phyloP scores from a whole-genome alignment of 805 yeast genomes.

The Teunomyces gatunensis region DNA sequence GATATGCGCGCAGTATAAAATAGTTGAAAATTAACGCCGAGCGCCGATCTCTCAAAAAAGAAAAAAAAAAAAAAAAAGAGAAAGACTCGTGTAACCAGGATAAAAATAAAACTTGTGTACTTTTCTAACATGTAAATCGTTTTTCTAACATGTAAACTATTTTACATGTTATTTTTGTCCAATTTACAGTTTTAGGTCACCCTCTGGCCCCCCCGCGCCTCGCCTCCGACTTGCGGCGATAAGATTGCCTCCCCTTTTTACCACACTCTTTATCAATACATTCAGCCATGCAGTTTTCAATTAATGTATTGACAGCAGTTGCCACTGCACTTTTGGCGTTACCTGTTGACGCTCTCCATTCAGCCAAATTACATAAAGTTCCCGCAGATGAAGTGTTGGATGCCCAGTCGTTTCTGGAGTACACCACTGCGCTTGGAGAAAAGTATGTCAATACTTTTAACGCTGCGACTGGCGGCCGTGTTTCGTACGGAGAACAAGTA shows the following conservation, averaged over 20 bases:
- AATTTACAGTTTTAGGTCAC: background rate
- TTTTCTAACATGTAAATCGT: background rate
- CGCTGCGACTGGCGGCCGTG: slow-evolving; percentile 30
- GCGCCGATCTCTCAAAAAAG: background rate
- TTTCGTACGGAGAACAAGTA: slow-evolving; percentile 12
- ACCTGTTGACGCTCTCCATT: slow-evolving; percentile 37
- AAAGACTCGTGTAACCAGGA: too few relatives aligned
- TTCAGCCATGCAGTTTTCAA: slow-evolving; percentile 26
- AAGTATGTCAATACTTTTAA: slow-evolving; percentile 57
- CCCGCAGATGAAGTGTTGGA: slow-evolving; percentile 56
- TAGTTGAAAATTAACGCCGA: background rate
- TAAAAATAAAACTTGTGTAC: too few relatives aligned
- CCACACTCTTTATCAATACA: background rate
- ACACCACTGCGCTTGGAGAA: slow-evolving; percentile 56
- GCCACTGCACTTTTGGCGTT: slow-evolving; percentile 39
- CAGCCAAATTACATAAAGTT: slow-evolving; percentile 57
- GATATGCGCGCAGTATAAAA: background rate
- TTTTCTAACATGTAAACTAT: background rate
- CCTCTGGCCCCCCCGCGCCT: background rate
- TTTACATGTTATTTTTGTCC: background rate
- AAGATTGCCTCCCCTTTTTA: slow-evolving; percentile 7
- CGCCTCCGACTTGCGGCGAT: background rate
- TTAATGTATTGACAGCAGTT: slow-evolving; percentile 40
- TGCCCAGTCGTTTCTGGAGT: slow-evolving; percentile 49
- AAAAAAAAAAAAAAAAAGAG: background rate